phyloP scores from a whole-genome alignment of 805 yeast species.

The Cyberlindnera xylosilytica region DNA sequence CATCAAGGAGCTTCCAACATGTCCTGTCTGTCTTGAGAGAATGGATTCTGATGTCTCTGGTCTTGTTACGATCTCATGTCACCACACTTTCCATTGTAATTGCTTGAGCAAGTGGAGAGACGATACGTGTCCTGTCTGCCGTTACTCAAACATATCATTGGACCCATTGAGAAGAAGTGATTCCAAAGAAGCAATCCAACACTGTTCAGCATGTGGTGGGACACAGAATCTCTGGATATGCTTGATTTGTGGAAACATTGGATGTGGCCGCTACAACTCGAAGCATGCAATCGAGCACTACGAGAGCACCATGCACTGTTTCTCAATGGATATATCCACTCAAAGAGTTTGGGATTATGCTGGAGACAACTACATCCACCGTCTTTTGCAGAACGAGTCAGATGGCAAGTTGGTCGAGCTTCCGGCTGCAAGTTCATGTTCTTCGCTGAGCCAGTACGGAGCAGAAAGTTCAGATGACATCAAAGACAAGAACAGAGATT shows the following conservation, averaged over 20 bases:
- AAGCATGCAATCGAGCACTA: slow-evolving; percentile 87
- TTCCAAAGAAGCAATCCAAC: slow-evolving; percentile 1
- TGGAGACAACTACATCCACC: slow-evolving; percentile 85
- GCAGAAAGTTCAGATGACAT: slow-evolving; percentile 1
- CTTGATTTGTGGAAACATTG: slow-evolving; percentile 85
- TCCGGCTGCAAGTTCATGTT: slow-evolving; percentile 8
- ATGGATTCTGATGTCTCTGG: slow-evolving; percentile 84
- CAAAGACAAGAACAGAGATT: slow-evolving; percentile 47
- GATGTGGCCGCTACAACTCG: slow-evolving; percentile 83
- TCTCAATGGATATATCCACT: slow-evolving; percentile 81
- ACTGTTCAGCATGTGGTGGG: slow-evolving; percentile 53
- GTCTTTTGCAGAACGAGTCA: slow-evolving; percentile 76
- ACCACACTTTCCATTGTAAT: slow-evolving; percentile 88
- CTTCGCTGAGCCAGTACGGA: slow-evolving; percentile 4
- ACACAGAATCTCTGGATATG: slow-evolving; percentile 80
- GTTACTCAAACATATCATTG: slow-evolving; percentile 55
- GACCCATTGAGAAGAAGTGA: slow-evolving; percentile 25
- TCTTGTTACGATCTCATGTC: slow-evolving; percentile 82
- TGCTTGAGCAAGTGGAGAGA: slow-evolving; percentile 88
- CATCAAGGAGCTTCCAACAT: slow-evolving; percentile 73
- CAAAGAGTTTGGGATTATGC: slow-evolving; percentile 96
- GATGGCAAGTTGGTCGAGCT: slow-evolving; percentile 91
- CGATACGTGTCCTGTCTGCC: slow-evolving; percentile 86
- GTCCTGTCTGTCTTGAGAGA: slow-evolving; percentile 89
- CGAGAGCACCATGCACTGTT: slow-evolving; percentile 75